Evolutionary conservation across 495 filamentous ascomycete genomes (phyloP), one percentile per base, ranked within the genome.

Genomic region (Hyaloscypha finlandica): DNA sequence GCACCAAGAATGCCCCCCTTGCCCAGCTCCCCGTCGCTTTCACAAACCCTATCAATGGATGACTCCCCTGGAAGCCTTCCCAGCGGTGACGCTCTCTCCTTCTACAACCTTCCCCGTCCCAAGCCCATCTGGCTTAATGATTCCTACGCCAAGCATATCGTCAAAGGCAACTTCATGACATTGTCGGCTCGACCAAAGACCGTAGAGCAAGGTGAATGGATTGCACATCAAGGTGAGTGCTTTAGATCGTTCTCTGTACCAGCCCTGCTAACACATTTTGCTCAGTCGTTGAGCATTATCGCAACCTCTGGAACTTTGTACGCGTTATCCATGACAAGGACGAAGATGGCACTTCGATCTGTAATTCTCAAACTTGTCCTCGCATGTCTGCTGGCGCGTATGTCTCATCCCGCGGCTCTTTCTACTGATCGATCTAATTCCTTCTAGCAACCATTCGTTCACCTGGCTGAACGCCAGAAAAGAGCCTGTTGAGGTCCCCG

Each of bases 141-240:
- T 66, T 86, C 89, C 70, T 91, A 93, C 74, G 88, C 90, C 53
- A 89, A 88, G 70, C 85, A 96, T 68, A 94, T 96, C 65, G 94
- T 97, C 68, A 96, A 92, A 78, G 94, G 94, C 54, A 97, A 97
- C 78, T 97, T 97, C 76, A 92, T 96, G 90, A 97, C 94, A 25
- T 79, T 97, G 53, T 94, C 92, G 71, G 91, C 91, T 59, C 90
- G 91, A 74, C 94, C 94, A 9, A 91, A 91, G 76, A 89, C 92
- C 60, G 90, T 97, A 32, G 94, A 97, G 75, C 84, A 91, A 67
- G 93, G 92, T 37, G 94, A 97, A 74, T 97, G 94, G 94, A 80
- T 96, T 67, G 93, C 93, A 62, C 93, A 97, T 78, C 94, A 97
- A 85, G 89, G 94, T 96, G 81, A 20, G 82, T 73, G 29, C 54